Evolutionary conservation across 306 rosid species (phyloP), one percentile per base, ranked within the genome.

Genomic region (Parietaria judaica): DNA sequence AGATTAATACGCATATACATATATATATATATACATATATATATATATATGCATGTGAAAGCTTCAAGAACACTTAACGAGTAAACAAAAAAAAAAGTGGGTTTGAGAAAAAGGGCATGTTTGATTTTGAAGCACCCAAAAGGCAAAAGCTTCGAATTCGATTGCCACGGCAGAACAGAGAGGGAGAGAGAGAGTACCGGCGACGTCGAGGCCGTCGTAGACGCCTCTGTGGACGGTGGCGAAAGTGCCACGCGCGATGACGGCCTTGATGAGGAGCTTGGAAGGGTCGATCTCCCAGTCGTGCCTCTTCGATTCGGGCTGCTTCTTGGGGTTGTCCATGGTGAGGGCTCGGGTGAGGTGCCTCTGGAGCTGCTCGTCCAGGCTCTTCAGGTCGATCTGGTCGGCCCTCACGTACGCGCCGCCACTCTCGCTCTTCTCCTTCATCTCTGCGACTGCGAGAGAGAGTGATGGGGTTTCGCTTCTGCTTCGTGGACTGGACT

Each of bases 241-340:
- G 69, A 92, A 92, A 70, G 96, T 86, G 38, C 99, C 99, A 47
- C 99, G 95, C 70, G 99, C 99, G 65, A 92, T 86, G 65, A 71
- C 90, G 36, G 78, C 35, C 65, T 88, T 92, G 86, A 92, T 78
- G 37, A 82, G 54, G 49, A 92, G 96, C 50, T 92, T 92, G 1
- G 95, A 82, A 58, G 99, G 88, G 68, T 92, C 96, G 72, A 92
- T 92, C 94, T 92, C 99, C 99, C 99, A 92, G 38, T 92, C 99
- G 66, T 86, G 87, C 73, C 88, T 82, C 36, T 39, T 10, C 9
- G 73, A 73, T 41, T 66, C 14, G 12, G 44, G 16, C n/a, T n/a
- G n/a, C 60, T 67, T 85, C 76, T 88, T 86, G 81, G 74, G 80
- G 87, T 86, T 92, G 76, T 92, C 99, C 99, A 82, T 88, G 14